Percentiles rank a stretch among this genome's conserved stretches.
Evolutionary conservation across 2,329 filamentous ascomycete genomes (phyloP).

Genomic region (Knufia fluminis): DNA sequence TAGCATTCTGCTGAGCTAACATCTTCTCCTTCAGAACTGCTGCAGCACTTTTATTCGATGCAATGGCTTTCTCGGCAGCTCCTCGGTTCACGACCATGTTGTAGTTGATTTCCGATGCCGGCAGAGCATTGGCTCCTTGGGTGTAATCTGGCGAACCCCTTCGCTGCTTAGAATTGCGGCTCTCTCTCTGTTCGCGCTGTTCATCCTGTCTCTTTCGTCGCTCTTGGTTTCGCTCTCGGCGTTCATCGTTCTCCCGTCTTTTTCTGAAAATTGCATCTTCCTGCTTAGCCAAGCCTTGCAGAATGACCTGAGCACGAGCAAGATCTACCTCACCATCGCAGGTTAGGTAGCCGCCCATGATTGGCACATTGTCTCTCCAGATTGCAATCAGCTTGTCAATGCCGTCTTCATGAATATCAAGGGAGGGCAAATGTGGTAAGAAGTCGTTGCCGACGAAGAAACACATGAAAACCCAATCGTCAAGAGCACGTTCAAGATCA

Average conservation of each 20-base stretch:
- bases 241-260: slow-evolving; percentile 76
- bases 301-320: slow-evolving; percentile 73
- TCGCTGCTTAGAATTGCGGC: slow-evolving; percentile 30
- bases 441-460: slow-evolving; percentile 99
- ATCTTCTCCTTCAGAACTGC: slow-evolving; percentile 76
- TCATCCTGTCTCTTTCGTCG: slow-evolving; percentile 64
- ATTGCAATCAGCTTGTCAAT: slow-evolving; percentile 96
- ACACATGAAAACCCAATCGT: slow-evolving; percentile 99
- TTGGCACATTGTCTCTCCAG: slow-evolving; percentile 83
- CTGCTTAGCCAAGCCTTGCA: slow-evolving; percentile 79
- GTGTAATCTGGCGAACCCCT: slow-evolving; percentile 37
- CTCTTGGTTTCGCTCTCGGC: slow-evolving; percentile 69
- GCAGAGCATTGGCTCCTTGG: slow-evolving; percentile 21
- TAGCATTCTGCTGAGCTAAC: slow-evolving; percentile 35
- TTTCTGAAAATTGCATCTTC: slow-evolving; percentile 89
- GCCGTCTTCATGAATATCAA: slow-evolving; percentile 93
- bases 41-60: slow-evolving; percentile 89
- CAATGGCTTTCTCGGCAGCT: slow-evolving; percentile 57
- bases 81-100: slow-evolving; percentile 77
- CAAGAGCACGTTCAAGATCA: slow-evolving; percentile 85
- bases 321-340: slow-evolving; percentile 91
- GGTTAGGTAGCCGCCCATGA: slow-evolving; percentile 92
- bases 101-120: slow-evolving; percentile 56
- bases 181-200: slow-evolving; percentile 41
- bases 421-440: slow-evolving; percentile 87